Base-by-base conservation (phyloP, 1,139 yeast species). In the Geotrichum aggregatum region DNA sequence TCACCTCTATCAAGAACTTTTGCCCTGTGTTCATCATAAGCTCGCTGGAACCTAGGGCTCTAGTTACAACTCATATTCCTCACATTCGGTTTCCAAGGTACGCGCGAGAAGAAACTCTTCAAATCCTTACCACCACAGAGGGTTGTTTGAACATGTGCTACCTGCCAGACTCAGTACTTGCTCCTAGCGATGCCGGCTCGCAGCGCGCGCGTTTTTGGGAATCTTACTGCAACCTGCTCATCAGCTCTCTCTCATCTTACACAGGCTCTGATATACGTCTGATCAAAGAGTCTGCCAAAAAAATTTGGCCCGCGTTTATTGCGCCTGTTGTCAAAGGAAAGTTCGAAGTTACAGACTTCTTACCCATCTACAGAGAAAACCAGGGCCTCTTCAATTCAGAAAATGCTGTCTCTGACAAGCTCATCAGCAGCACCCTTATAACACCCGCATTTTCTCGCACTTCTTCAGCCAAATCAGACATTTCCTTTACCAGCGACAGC, bases 291-390 rank as follows among this genome's bases (percentile, higher is more conserved):
- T 70, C 80, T 0, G 68, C 77, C 28, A 52, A 60, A 8, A 70
- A 70, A 39, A 60, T 80, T 21, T 83, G 87, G 87, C 76, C 76
- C 1, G 63, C 62, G 18, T 81, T 81, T 62, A 71, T 72, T 1
- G 71, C 68, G 33, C 78, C 80, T 0, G 61, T 80, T 0, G 54
- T 62, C 1, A 58, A 56, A 1, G 79, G 77, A 0, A 59, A 61
- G 13, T 62, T 64, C 22, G 60, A 61, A 13, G 62, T 71, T 1
- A 59, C 59, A 0, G 81, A 79, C 16, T 76, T 80, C 55, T 66
- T 79, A 26, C 71, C 71, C 50, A 67, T 79, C 10, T 82, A 78
- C 60, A 67, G 76, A 57, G 75, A 73, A 34, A 72, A 74, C 53
- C 66, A 67, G 54, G 67, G 67, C 18, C 60, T 78, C 31, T 73